These are phyloP conservation scores for Fusarium sarcochroum DNA, from an alignment of 2,329 filamentous ascomycete genomes.

Conservation along the genomic window DNA sequence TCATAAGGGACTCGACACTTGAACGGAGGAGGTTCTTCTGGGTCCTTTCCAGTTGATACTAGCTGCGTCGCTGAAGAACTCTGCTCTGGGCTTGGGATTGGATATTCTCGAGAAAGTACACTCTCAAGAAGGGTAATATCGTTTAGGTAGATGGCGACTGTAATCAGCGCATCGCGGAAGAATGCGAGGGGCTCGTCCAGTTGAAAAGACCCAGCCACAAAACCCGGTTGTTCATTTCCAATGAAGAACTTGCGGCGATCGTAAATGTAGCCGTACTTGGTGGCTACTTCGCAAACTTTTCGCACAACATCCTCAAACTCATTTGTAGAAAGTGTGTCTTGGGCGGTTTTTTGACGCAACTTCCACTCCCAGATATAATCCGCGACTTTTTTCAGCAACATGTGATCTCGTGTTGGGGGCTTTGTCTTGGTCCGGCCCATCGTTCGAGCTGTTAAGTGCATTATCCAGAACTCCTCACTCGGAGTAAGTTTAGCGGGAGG, in stretches of 20 bases:
- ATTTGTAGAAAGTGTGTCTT: fast-evolving
- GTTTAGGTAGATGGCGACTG: background rate
- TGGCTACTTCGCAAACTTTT: background rate
- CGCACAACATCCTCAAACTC: background rate
- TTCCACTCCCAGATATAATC: background rate
- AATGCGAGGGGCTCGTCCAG: background rate
- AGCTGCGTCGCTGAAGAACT: fast-evolving
- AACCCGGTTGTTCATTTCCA: fast-evolving
- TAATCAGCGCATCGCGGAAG: background rate
- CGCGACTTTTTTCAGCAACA: background rate
- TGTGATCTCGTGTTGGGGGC: slow-evolving; percentile 2
- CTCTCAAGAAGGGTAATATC: background rate
- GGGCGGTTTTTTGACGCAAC: fast-evolving
- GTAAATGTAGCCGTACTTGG: slow-evolving; percentile 5
- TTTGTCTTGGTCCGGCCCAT: background rate
- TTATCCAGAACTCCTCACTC: background rate
- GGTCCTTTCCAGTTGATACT: fast-evolving
- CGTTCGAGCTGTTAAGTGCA: background rate
- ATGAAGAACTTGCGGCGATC: slow-evolving; percentile 8
- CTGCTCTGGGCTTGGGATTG: background rate
- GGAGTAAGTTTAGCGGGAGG: fast-evolving
- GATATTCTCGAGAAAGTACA: background rate
- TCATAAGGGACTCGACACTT: background rate
- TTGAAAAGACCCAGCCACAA: no score
- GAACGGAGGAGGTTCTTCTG: background rate